Evolutionary conservation across 306 rosid genomes (phyloP), one percentile per base, ranked within the genome.

Genomic region (Vigna unguiculata): DNA sequence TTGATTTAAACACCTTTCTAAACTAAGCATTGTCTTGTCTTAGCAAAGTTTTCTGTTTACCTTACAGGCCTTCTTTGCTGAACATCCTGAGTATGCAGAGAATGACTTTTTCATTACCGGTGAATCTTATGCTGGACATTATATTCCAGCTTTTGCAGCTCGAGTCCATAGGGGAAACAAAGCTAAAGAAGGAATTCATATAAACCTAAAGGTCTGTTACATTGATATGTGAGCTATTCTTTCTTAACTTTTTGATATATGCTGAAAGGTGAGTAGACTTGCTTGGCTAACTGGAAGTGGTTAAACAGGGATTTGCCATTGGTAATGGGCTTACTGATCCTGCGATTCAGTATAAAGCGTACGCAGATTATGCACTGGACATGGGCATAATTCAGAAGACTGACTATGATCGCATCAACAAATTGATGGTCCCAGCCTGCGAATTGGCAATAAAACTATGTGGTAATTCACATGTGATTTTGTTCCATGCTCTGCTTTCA

Each of bases 261-360:
- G 60, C 47, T 59, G 43, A 59, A 61, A 65, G 69, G 51, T 55
- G 17, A 34, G 51, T 28, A 34, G 41, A 51, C 32, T 62, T 84
- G 28, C 34, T 66, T 52, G 48, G 60, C 65, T 81, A 21, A 36
- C 68, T 54, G 77, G 72, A 85, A 75, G 17, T 82, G 66, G 59
- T 67, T 87, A 82, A 79, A 67, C 89, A 95, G 99, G 99, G 99
- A 76, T 92, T 95, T 86, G 93, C 97, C 81, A 95, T 95, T 32
- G 99, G 99, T 30, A 92, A 95, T 77, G 99, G 99, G 77, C 97
- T 95, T 57, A 95, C 99, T 12, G 97, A 95, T 83, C 99, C 99
- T 62, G 97, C 83, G 38, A 83, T 92, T 81, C 99, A 95, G 86
- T 95, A 95, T 49, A 90, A 84, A 80, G 96, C 99, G 46, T 95